phyloP scores from a whole-genome alignment of 1,284 basidiomycete species.

The Moesziomyces sp. region DNA sequence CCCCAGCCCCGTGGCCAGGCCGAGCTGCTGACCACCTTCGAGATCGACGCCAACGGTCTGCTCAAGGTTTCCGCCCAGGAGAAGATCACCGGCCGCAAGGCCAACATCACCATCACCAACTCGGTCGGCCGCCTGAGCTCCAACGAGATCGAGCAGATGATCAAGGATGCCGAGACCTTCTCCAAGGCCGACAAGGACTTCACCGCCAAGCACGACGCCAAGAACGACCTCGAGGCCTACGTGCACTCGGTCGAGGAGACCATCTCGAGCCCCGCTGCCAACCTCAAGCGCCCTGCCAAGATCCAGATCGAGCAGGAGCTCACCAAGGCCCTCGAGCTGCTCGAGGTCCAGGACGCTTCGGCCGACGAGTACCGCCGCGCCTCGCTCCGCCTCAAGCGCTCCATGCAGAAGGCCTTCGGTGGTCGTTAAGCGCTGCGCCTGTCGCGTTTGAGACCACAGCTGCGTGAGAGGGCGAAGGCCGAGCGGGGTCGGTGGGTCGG shows the following conservation, averaged over 20 bases:
- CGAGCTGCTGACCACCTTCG: slow-evolving; percentile 66
- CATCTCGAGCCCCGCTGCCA: slow-evolving; percentile 65
- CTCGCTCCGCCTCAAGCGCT: slow-evolving; percentile 65
- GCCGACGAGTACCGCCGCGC: slow-evolving; percentile 66
- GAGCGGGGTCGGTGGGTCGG: too few relatives aligned
- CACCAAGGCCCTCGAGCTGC: slow-evolving; percentile 67
- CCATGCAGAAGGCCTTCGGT: slow-evolving; percentile 66
- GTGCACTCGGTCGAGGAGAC: slow-evolving; percentile 66
- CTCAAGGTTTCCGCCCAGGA: slow-evolving; percentile 67
- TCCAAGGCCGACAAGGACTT: slow-evolving; percentile 68
- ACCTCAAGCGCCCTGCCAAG: slow-evolving; percentile 66
- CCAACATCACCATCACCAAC: slow-evolving; percentile 68
- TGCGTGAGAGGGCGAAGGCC: too few relatives aligned
- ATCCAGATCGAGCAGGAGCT: slow-evolving; percentile 68
- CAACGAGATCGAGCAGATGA: slow-evolving; percentile 68
- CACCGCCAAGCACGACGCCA: slow-evolving; percentile 67
- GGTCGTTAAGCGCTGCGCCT: slow-evolving; percentile 49
- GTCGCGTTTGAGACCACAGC: not conserved
- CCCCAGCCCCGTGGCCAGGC: slow-evolving; percentile 67
- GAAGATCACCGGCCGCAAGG: slow-evolving; percentile 67
- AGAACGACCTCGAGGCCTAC: slow-evolving; percentile 67
- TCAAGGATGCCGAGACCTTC: slow-evolving; percentile 68
- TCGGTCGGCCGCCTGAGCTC: slow-evolving; percentile 65
- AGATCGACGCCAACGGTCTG: slow-evolving; percentile 68
- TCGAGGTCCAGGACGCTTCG: slow-evolving; percentile 65